Evolutionary conservation across 2,329 filamentous ascomycete species (phyloP).

Genomic region (Talaromyces sp.): DNA sequence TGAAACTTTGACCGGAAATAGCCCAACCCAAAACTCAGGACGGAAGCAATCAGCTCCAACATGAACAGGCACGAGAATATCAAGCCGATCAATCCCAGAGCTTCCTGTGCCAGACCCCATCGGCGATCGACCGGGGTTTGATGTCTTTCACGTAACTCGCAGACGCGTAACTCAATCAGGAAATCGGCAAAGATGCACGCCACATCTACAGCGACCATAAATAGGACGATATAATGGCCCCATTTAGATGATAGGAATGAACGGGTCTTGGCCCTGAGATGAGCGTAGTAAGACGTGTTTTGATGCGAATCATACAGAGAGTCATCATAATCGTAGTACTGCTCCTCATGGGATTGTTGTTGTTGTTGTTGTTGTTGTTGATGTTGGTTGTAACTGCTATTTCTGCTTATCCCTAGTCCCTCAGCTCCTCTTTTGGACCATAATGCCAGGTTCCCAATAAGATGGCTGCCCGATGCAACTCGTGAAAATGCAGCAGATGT

Average conservation of each 20-base stretch:
- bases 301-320: background rate
- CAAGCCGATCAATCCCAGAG: conserved; percentile 50
- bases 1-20: conserved; percentile 59
- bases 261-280: conserved; percentile 15
- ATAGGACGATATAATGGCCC: conserved; percentile 48
- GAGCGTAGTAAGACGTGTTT: background rate
- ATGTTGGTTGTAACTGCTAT: background rate
- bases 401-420: conserved; percentile 3
- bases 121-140: conserved; percentile 18
- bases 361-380: background rate
- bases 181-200: conserved; percentile 51
- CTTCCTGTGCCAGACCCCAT: conserved; percentile 37
- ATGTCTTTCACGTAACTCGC: conserved; percentile 35
- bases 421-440: conserved; percentile 8
- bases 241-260: conserved; percentile 42
- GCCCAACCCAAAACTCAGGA: conserved; percentile 60
- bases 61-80: conserved; percentile 62
- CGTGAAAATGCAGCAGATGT: background rate
- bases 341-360: background rate
- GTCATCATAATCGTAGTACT: background rate
- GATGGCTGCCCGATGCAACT: background rate
- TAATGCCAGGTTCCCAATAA: conserved; percentile 5
- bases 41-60: conserved; percentile 53
- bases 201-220: conserved; percentile 48
- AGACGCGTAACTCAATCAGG: conserved; percentile 46